phyloP scores from a whole-genome alignment of 2,329 filamentous ascomycete genomes.

The Sphaceloma murrayae region DNA sequence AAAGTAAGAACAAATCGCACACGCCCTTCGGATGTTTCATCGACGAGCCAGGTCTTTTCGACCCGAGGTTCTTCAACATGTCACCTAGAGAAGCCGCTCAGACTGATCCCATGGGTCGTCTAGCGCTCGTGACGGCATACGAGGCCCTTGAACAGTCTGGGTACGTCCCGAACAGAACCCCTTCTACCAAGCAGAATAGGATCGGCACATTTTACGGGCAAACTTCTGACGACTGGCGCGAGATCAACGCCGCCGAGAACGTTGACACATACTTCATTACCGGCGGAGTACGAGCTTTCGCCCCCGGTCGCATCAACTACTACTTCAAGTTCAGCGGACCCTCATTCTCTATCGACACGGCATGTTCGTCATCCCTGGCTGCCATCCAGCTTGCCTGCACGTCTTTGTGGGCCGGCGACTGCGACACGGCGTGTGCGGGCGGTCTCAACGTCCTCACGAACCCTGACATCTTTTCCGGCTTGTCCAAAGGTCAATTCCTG shows the following conservation, averaged over 20 bases:
- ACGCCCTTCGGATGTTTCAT: constrained; percentile 69
- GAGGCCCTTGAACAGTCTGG: constrained; percentile 76
- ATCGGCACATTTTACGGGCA: constrained; percentile 68
- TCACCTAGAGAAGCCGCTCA: constrained; percentile 70
- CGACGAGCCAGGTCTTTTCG: constrained; percentile 66
- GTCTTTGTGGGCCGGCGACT: constrained; percentile 64
- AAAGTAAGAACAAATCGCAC: constrained; percentile 65
- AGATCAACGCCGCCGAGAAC: constrained; percentile 63
- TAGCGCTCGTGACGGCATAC: constrained; percentile 67
- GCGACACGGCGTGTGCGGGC: constrained; percentile 71
- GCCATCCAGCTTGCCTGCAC: constrained; percentile 65
- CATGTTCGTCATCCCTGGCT: constrained; percentile 64
- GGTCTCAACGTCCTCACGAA: constrained; percentile 72
- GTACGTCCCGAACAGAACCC: constrained; percentile 62
- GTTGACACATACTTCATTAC: constrained; percentile 62
- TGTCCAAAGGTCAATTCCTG: constrained; percentile 68
- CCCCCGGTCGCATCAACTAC: constrained; percentile 60
- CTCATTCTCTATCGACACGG: constrained; percentile 65
- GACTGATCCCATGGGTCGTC: constrained; percentile 71
- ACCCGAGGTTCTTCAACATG: constrained; percentile 82
- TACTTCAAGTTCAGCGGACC: constrained; percentile 69
- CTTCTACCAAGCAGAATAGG: constrained; percentile 53
- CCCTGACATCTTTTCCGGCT: constrained; percentile 67
- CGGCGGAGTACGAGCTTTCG: constrained; percentile 52
- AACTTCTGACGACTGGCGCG: constrained; percentile 67